A percentile compares a stretch with the other conserved stretches of the same genome.
These are phyloP conservation scores for Pyrus hybrid DNA, from an alignment of 331 rosid genomes.

Conservation along the genomic window DNA sequence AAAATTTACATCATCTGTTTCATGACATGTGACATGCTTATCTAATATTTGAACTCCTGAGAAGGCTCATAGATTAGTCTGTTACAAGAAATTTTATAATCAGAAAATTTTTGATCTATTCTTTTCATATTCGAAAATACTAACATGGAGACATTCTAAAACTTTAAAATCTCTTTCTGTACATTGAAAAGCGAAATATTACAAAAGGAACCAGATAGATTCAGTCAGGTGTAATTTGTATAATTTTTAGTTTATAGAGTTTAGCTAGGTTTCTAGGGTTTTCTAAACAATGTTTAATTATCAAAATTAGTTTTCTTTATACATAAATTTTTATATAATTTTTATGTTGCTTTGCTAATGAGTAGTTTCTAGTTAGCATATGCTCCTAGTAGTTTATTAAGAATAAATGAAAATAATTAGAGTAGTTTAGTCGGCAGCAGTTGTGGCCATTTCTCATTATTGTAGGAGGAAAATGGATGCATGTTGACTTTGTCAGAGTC, in stretches of 20 bases:
- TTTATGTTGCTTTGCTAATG: neutral
- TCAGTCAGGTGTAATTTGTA: neutral
- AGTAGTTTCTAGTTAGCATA: too few species aligned
- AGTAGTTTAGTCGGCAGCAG: neutral
- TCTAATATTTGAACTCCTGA: rapidly evolving
- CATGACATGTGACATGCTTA: neutral
- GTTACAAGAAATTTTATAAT: neutral
- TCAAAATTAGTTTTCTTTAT: neutral
- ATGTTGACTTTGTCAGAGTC: neutral
- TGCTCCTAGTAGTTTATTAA: neutral
- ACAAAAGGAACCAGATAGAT: neutral
- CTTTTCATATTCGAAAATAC: neutral
- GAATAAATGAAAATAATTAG: neutral
- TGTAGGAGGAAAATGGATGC: neutral
- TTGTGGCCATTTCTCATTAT: neutral
- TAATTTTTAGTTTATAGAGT: neutral
- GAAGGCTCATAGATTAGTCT: rapidly evolving
- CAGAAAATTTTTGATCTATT: neutral
- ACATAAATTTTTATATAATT: neutral
- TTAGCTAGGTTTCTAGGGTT: neutral
- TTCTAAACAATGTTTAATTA: neutral
- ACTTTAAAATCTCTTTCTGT: rapidly evolving
- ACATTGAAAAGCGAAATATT: neutral
- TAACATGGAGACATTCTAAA: neutral
- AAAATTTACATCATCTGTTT: neutral